phyloP scores from a whole-genome alignment of 2,329 filamentous ascomycete species.

The Sporothrix luriei region DNA sequence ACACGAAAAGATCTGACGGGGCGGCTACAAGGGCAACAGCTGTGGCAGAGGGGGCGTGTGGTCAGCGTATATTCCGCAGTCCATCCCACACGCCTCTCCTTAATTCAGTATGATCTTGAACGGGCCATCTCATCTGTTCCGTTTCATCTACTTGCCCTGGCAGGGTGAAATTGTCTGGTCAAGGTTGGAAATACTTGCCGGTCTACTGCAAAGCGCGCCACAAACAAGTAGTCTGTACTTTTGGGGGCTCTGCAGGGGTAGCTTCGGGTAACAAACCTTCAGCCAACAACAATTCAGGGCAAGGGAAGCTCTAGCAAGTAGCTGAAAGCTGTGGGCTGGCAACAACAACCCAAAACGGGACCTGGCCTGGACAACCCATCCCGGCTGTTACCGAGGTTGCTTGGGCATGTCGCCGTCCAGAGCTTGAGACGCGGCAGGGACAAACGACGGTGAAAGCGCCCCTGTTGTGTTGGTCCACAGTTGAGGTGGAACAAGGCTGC shows the following conservation, averaged over 20 bases:
- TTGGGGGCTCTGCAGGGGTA: slow-evolving; percentile 14
- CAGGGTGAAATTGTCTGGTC: not conserved
- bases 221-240: not conserved
- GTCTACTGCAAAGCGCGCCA: not conserved
- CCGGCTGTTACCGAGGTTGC: slow-evolving; percentile 32
- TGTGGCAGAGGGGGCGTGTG: slow-evolving; percentile 19
- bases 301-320: not conserved
- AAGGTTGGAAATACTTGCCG: not conserved
- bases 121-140: slow-evolving; percentile 15
- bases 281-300: not conserved
- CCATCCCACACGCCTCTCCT: slow-evolving; percentile 24
- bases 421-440: not conserved
- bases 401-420: not conserved
- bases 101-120: not conserved
- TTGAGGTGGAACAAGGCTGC: slow-evolving; percentile 24
- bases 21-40: not conserved
- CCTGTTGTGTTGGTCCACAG: not conserved
- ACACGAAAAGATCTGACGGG: not conserved
- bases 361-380: slow-evolving; percentile 7
- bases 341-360: slow-evolving; percentile 4
- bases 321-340: slow-evolving; percentile 7
- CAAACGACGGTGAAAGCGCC: not conserved
- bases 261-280: slow-evolving; percentile 2
- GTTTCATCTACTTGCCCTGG: slow-evolving; percentile 18
- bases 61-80: not conserved